Percentiles rank a stretch among this genome's conserved stretches.
Evolutionary conservation across 495 filamentous ascomycete species (phyloP).

Genomic region (Lepraria neglecta): DNA sequence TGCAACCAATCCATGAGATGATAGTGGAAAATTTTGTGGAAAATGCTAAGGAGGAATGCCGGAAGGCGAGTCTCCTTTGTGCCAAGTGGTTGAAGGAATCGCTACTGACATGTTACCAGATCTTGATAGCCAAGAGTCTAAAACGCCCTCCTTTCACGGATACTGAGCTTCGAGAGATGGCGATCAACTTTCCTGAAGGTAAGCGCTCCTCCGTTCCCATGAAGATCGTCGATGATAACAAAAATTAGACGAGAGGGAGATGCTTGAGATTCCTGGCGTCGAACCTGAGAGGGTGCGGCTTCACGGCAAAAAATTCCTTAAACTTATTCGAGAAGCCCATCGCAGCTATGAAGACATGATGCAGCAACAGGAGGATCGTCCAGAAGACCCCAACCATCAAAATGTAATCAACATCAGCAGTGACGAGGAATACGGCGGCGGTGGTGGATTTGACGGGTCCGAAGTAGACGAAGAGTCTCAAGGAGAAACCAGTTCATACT

Average conservation of each 20-base stretch:
- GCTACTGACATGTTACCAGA: conserved; percentile 29
- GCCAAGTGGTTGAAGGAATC: background rate
- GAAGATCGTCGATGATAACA: conserved; percentile 6
- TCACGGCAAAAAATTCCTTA: conserved; percentile 63
- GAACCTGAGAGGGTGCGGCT: conserved; percentile 60
- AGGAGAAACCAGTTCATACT: conserved; percentile 38
- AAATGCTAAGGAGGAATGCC: conserved; percentile 57
- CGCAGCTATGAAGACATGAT: conserved; percentile 46
- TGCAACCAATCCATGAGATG: conserved; percentile 54
- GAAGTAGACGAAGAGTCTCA: conserved; percentile 36
- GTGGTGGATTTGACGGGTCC: conserved; percentile 43
- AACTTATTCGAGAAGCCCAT: conserved; percentile 52
- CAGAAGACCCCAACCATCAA: conserved; percentile 50
- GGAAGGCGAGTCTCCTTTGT: conserved; percentile 41
- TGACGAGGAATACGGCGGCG: conserved; percentile 49
- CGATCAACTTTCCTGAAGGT: conserved; percentile 64
- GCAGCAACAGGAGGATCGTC: conserved; percentile 42
- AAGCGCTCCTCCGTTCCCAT: conserved; percentile 19
- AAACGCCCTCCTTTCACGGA: conserved; percentile 71
- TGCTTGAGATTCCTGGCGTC: conserved; percentile 63
- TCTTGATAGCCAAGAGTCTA: conserved; percentile 57
- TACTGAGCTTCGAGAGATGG: conserved; percentile 74
- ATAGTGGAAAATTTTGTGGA: conserved; percentile 61
- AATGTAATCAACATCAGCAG: conserved; percentile 64
- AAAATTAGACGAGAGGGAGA: conserved; percentile 40